Base-by-base conservation (phyloP, 169 alveolate species). In the Besnoitia besnoiti region DNA sequence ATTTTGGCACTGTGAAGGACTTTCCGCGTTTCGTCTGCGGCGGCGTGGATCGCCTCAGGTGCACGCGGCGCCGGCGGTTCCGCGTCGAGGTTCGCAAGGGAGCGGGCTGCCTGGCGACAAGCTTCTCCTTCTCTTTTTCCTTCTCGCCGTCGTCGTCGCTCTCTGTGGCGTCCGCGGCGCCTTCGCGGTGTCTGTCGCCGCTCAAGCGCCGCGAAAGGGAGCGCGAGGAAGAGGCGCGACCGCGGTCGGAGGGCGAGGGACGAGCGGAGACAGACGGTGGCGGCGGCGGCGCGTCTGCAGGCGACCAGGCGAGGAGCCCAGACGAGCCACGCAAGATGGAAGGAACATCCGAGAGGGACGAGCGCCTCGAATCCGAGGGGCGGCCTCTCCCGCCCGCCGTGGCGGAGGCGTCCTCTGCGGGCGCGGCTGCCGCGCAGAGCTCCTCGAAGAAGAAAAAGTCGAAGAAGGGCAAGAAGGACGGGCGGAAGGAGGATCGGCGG, bases 41-140 rank as follows among this genome's bases (percentile, higher is more conserved):
- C 50, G 87, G 87, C 61, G 16, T 77, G 59, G 59, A 77, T 39
- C 87, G 87, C 4, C 10, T 40, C 37, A 42, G 24, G 40, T 37
- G 44, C 21, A 42, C 40, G 16, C 49, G 87, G 16, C 49, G 87
- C 40, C 10, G 87, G 19, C 49, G 87, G 39, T 77, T 77, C 59
- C 87, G 87, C 21, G 87, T 77, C n/a, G 87, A 77, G 87, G 87
- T 42, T 0, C n/a, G 87, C 37, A 77, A 77, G 87, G 55, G 87
- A 1, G 40, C 61, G 12, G 87, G 82, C n/a, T 73, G 82, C 46
- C 46, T 73, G n/a, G 82, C 82, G 24, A 73, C 16, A 16, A 73
- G 82, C 82, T 73, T 73, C 82, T 73, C 82, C 27, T 73, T 73
- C n/a, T 35, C 82, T n/a, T 73, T 73, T 42, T 73, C 82, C 82